phyloP scores from a whole-genome alignment of 1,139 yeast species.

The Suhomyces wounanorum region DNA sequence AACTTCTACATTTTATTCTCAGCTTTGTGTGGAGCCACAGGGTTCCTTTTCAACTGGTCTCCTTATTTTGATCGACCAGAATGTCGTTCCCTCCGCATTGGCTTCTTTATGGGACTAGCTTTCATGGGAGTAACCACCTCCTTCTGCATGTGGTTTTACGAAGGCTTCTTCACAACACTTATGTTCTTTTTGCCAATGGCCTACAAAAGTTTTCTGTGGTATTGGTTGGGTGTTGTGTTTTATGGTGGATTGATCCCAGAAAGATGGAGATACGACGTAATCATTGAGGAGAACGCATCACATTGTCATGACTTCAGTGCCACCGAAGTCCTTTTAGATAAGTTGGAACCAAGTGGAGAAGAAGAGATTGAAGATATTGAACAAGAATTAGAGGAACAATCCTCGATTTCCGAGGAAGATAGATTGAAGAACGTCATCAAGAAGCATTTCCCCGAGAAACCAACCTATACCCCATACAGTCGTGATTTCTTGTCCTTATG shows the following conservation, averaged over 20 bases:
- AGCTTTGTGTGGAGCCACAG: slow-evolving; percentile 64
- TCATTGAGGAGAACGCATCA: slow-evolving; percentile 44
- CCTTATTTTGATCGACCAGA: slow-evolving; percentile 88
- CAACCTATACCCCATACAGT: slow-evolving; percentile 45
- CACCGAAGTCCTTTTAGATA: slow-evolving; percentile 38
- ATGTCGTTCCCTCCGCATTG: slow-evolving; percentile 74
- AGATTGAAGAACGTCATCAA: slow-evolving; percentile 40
- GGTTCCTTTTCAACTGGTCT: slow-evolving; percentile 85
- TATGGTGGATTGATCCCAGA: slow-evolving; percentile 92
- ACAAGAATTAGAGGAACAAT: slow-evolving; percentile 10
- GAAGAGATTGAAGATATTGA: slow-evolving; percentile 43
- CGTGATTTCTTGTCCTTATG: slow-evolving; percentile 63
- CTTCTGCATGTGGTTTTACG: slow-evolving; percentile 54
- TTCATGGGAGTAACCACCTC: slow-evolving; percentile 71
- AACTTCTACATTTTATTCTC: slow-evolving; percentile 60
- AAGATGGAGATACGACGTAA: slow-evolving; percentile 71
- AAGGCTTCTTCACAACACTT: slow-evolving; percentile 57
- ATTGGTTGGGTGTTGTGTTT: slow-evolving; percentile 78
- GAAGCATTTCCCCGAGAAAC: slow-evolving; percentile 57
- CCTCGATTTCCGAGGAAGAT: slow-evolving; percentile 20
- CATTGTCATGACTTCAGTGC: slow-evolving; percentile 27
- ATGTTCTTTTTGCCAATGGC: slow-evolving; percentile 61
- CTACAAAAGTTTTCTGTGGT: slow-evolving; percentile 69
- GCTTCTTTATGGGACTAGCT: slow-evolving; percentile 82
- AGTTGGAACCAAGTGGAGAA: slow-evolving; percentile 41